Conservation (phyloP, 2,329 filamentous ascomycete genomes). For the Fusarium domesticum region DNA sequence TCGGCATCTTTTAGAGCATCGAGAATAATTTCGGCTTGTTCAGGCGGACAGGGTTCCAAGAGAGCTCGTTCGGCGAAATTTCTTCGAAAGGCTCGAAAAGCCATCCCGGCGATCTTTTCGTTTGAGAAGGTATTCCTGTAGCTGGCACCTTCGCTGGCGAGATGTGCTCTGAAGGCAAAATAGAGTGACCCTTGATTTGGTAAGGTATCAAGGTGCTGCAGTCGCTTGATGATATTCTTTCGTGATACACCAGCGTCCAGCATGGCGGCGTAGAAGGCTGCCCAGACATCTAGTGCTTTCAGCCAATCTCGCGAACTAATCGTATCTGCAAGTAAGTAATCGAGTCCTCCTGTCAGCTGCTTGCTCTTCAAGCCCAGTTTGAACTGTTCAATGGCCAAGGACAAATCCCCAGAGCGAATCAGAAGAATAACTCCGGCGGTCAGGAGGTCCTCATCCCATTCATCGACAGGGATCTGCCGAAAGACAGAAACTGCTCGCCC, state of each 20-base stretch:
- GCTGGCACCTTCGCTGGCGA: constrained; percentile 29
- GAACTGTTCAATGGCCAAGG: constrained; percentile 41
- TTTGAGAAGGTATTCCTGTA: constrained; percentile 22
- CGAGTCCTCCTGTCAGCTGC: constrained; percentile 40
- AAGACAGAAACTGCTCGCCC: constrained; percentile 47
- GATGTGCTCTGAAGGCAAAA: constrained; percentile 34
- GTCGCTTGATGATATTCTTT: constrained; percentile 11
- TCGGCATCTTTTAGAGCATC: constrained; percentile 36
- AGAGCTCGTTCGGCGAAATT: constrained; percentile 34
- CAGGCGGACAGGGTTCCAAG: constrained; percentile 33
- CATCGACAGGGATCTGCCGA: constrained; percentile 32
- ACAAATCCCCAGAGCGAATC: constrained; percentile 39
- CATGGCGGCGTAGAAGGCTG: constrained; percentile 30
- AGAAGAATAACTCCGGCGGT: constrained; percentile 42
- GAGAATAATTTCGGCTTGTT: constrained; percentile 39
- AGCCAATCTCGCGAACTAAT: constrained; percentile 39
- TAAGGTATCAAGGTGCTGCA: constrained; percentile 26
- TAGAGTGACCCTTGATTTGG: constrained; percentile 32
- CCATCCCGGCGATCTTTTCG: constrained; percentile 19
- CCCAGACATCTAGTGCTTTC: constrained; percentile 37
- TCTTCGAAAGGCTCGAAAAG: constrained; percentile 30
- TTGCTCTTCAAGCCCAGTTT: constrained; percentile 35
- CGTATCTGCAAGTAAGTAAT: constrained; percentile 42
- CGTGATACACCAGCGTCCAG: constrained; percentile 4
- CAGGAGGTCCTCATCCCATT: constrained; percentile 43